phyloP scores from a whole-genome alignment of 352 stramenopile genomes.

The Phytophthora meadii region DNA sequence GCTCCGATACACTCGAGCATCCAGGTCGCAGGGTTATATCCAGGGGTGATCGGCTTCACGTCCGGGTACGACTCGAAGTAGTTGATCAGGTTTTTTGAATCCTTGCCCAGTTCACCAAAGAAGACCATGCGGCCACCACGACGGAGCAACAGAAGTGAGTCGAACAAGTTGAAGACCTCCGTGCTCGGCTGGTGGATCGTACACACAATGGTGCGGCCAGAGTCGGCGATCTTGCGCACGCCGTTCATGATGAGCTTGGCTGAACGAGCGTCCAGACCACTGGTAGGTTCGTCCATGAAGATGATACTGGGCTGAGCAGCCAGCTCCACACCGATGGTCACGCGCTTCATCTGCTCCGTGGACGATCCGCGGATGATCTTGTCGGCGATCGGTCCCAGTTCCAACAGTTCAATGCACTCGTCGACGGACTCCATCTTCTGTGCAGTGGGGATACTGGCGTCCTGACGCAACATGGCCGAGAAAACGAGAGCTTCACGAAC shows the following conservation, averaged over 20 bases:
- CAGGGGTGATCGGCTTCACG: constrained; percentile 61
- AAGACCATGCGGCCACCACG: constrained; percentile 59
- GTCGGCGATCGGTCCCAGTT: constrained; percentile 52
- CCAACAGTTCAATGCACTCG: constrained; percentile 59
- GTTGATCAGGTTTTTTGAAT: constrained; percentile 53
- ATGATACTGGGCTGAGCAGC: constrained; percentile 85
- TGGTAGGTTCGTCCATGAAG: constrained; percentile 92
- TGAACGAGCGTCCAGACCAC: constrained; percentile 82
- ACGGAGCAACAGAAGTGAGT: constrained; percentile 83
- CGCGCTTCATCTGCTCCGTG: constrained; percentile 70
- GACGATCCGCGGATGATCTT: constrained; percentile 65
- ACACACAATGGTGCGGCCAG: constrained; percentile 84
- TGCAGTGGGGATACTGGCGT: constrained; percentile 28
- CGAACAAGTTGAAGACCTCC: constrained; percentile 91
- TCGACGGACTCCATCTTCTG: constrained; percentile 58
- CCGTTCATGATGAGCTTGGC: constrained; percentile 90
- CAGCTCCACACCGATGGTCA: constrained; percentile 91
- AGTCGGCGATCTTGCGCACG: constrained; percentile 85
- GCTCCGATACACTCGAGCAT: constrained; percentile 84
- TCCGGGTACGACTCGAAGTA: constrained; percentile 57
- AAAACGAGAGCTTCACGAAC: constrained; percentile 92
- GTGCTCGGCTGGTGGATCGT: constrained; percentile 93
- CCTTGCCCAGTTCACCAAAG: constrained; percentile 59
- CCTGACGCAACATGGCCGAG: constrained; percentile 81
- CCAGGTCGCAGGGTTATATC: constrained; percentile 91